A percentile compares a stretch with the other conserved stretches of the same genome.
These are phyloP conservation scores for Trichoderma pleuroti DNA, from an alignment of 2,329 filamentous ascomycete species.

Conservation along the genomic window DNA sequence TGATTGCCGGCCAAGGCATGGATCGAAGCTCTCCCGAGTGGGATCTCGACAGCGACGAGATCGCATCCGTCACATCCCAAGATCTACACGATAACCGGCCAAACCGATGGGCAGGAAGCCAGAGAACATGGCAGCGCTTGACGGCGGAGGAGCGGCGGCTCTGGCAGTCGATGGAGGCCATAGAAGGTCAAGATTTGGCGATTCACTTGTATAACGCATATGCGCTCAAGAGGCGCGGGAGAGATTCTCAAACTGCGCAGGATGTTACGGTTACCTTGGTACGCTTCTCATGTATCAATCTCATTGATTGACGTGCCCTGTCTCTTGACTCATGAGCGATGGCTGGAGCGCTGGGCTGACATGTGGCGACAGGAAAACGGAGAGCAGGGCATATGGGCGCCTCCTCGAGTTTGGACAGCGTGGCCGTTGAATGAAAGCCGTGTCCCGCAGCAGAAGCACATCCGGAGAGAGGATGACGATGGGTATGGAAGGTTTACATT, in stretches of 20 bases:
- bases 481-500: constrained; percentile 51
- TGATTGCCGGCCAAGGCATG: constrained; percentile 9
- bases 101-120: constrained; percentile 68
- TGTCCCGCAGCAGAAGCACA: constrained; percentile 55
- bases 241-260: constrained; percentile 27
- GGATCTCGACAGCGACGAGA: constrained; percentile 46
- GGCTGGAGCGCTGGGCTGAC: neutral
- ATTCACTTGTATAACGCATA: constrained; percentile 78
- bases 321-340: neutral
- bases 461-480: constrained; percentile 41
- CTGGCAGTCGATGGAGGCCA: constrained; percentile 58
- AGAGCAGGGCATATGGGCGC: constrained; percentile 42
- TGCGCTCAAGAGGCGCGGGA: constrained; percentile 52
- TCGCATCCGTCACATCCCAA: constrained; percentile 45
- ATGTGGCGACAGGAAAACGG: constrained; percentile 27
- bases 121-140: constrained; percentile 62
- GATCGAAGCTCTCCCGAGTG: constrained; percentile 27
- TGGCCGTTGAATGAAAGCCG: constrained; percentile 69
- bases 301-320: neutral
- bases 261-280: constrained; percentile 32
- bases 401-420: constrained; percentile 68
- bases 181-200: constrained; percentile 63
- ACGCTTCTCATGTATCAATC: constrained; percentile 12
- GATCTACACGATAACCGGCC: constrained; percentile 52
- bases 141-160: constrained; percentile 62